These are phyloP conservation scores for Alternaria atra DNA, from an alignment of 2,329 filamentous ascomycete genomes.

Conservation along the genomic window DNA sequence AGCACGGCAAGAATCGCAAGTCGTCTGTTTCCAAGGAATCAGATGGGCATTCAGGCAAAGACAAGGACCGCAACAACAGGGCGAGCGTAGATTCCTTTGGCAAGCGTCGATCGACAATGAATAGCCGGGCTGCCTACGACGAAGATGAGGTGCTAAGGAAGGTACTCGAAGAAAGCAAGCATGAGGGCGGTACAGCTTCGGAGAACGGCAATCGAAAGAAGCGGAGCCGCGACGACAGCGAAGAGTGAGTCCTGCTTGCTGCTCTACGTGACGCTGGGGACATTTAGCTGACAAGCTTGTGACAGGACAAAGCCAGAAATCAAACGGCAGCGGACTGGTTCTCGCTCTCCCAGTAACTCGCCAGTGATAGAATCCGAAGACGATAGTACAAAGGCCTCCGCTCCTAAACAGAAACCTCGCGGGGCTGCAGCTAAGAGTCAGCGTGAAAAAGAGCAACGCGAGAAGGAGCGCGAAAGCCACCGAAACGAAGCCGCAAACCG, in stretches of 20 bases:
- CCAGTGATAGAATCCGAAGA: slow-evolving; percentile 76
- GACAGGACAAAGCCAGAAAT: slow-evolving; percentile 72
- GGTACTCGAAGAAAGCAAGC: slow-evolving; percentile 94
- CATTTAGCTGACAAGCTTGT: slow-evolving; percentile 40
- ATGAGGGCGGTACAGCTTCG: slow-evolving; percentile 70
- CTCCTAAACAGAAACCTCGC: slow-evolving; percentile 55
- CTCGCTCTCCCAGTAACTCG: slow-evolving; percentile 56
- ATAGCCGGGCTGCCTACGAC: slow-evolving; percentile 94
- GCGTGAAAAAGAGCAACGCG: slow-evolving; percentile 69
- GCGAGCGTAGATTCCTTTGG: slow-evolving; percentile 67
- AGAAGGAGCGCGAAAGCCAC: slow-evolving; percentile 74
- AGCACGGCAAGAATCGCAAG: slow-evolving; percentile 65
- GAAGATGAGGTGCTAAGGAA: slow-evolving; percentile 89
- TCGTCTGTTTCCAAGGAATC: slow-evolving; percentile 72
- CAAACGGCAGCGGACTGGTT: slow-evolving; percentile 83
- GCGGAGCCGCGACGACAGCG: slow-evolving; percentile 86
- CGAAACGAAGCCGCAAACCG: slow-evolving; percentile 79
- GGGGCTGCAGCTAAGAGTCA: slow-evolving; percentile 60
- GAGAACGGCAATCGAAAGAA: slow-evolving; percentile 73
- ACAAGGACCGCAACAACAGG: slow-evolving; percentile 64
- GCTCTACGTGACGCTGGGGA: slow-evolving; percentile 5
- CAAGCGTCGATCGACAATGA: slow-evolving; percentile 95
- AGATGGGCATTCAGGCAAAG: slow-evolving; percentile 62
- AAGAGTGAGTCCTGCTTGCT: slow-evolving; percentile 75
- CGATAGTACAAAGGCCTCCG: slow-evolving; percentile 60